Base-by-base conservation (phyloP, 805 yeast species). In the Yamadazyma scolyti region DNA sequence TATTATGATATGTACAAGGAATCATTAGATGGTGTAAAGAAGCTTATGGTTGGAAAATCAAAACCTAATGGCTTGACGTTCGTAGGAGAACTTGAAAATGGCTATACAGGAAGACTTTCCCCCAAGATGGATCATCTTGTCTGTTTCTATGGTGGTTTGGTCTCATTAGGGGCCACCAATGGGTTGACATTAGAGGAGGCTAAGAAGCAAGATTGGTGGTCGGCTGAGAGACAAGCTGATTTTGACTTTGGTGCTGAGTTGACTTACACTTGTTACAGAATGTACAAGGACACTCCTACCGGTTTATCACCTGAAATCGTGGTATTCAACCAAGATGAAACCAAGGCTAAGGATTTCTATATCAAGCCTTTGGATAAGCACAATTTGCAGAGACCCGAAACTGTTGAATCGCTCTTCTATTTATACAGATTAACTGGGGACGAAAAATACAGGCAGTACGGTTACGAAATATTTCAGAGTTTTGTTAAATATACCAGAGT, bases 81-180 rank as follows among this genome's bases (percentile, higher is more conserved):
- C 48, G 68, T 88, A 35, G 95, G 95, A 8, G 97, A 89, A 54
- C 68, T 76, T 30, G 84, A 81, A 14, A 43, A 56, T 17, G 96
- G 96, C 8, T 46, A 85, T n/a, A 59, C 56, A 5, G 79, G 82
- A 0, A 58, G 65, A 3, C 54, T 81, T 10, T 73, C 81, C 10
- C 62, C 77, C 11, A 87, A 86, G 51, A 85, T 89, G 95, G 96
- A 89, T 52, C 96, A 89, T 58, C 64, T 86, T 37, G 96, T 87
- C 16, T 89, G 97, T 55, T 88, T 87, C 57, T 75, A 84, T 50
- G 95, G 96, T 34, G 96, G 96, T 0, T 68, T 84, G 39, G 71
- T 89, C 39, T 93, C 95, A 1, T 60, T 87, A 31, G 96, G 96
- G 16, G 94, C 96, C 10, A 89, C 96, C 2, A 75, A 73, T 27